Conservation (phyloP, 1,284 basidiomycete species). For the Microbotryomycetes sp. region DNA sequence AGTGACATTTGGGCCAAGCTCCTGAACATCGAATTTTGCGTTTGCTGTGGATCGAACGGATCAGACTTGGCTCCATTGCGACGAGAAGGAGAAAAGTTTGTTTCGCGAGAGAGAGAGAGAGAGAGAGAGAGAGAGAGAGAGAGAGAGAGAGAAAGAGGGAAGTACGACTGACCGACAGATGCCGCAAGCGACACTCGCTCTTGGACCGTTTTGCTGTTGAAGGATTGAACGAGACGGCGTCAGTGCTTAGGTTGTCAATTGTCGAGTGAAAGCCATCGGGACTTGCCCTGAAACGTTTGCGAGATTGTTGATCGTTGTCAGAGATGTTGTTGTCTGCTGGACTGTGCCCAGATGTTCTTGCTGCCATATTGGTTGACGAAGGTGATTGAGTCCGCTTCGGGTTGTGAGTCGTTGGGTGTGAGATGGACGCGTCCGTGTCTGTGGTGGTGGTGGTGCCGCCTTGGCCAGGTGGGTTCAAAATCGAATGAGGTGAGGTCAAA, state of each 20-base stretch:
- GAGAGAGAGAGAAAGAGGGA: background rate
- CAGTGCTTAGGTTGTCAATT: background rate
- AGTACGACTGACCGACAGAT: slow-evolving; percentile 21
- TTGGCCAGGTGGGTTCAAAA: background rate
- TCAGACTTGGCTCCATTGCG: background rate
- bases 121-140: background rate
- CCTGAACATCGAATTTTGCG: slow-evolving; percentile 33
- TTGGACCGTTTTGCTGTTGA: slow-evolving; percentile 7
- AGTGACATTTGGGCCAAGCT: slow-evolving; percentile 31
- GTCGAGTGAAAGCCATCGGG: background rate
- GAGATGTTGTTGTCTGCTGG: background rate
- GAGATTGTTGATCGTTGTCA: no score
- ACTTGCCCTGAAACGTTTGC: background rate
- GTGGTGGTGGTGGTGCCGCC: background rate
- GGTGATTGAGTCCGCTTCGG: background rate
- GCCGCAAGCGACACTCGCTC: slow-evolving; percentile 28
- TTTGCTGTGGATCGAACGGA: slow-evolving; percentile 19
- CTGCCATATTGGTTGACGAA: background rate
- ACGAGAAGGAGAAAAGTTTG: background rate
- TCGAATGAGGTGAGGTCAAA: background rate
- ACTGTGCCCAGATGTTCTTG: background rate
- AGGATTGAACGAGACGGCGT: background rate
- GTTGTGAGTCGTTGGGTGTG: background rate
- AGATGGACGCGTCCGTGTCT: no score
- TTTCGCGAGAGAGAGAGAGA: background rate